Percentiles rank a stretch among this genome's conserved stretches.
These are phyloP conservation scores for Zostera marina DNA, from an alignment of 116 monocot genomes.

Conservation along the genomic window DNA sequence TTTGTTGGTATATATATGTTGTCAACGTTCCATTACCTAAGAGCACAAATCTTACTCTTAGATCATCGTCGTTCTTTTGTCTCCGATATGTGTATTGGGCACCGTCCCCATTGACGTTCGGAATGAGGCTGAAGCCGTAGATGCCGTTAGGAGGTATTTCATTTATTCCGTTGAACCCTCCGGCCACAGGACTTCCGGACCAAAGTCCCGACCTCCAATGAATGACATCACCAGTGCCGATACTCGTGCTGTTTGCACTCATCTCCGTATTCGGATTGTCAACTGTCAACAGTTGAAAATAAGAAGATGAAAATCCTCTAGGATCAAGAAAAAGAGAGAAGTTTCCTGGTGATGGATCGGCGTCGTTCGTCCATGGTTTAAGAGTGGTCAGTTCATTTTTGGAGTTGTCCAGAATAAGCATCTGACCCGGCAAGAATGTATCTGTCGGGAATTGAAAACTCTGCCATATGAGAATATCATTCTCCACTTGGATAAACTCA, in stretches of 20 bases:
- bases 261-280: background rate
- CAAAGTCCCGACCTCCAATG: conserved; percentile 5
- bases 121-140: background rate
- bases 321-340: conserved; percentile 22
- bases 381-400: background rate
- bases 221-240: background rate
- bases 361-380: conserved; percentile 14
- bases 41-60: conserved; percentile 15
- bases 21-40: conserved; percentile 16
- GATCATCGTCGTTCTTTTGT: background rate
- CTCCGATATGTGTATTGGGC: background rate
- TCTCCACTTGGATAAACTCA: background rate
- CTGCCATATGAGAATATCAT: background rate
- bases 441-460: conserved; percentile 13
- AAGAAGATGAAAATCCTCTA: background rate
- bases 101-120: background rate
- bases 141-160: background rate
- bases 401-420: background rate
- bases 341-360: conserved; percentile 21
- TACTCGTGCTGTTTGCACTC: background rate
- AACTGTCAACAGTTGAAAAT: background rate
- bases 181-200: background rate
- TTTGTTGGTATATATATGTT: background rate
- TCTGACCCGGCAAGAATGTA: conserved; percentile 9
- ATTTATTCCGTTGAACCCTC: background rate